A percentile compares a stretch with the other conserved stretches of the same genome.
These are phyloP conservation scores for Pilasporangium apinafurcum DNA, from an alignment of 352 stramenopile genomes.

Conservation along the genomic window DNA sequence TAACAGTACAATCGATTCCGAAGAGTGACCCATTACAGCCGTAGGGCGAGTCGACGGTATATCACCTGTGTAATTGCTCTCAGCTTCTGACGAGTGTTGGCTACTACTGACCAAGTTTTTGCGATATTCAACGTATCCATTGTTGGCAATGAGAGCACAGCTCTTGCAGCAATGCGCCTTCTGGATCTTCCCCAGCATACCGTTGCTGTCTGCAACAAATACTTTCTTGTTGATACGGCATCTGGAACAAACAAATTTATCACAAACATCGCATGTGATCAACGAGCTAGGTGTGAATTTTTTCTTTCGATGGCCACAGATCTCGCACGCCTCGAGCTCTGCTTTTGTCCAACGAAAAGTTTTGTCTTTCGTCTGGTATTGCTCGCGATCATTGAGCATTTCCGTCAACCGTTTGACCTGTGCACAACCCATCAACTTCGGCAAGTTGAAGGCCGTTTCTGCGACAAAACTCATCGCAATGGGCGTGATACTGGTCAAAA, in stretches of 20 bases:
- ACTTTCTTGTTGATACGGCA: conserved; percentile 37
- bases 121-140: too few species aligned
- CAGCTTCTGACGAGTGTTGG: too few species aligned
- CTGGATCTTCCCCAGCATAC: conserved; percentile 33
- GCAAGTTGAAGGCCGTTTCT: conserved; percentile 38
- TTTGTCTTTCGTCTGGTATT: conserved; percentile 8
- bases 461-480: conserved; percentile 32
- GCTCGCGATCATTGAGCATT: conserved; percentile 29
- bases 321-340: conserved; percentile 20
- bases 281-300: conserved; percentile 21
- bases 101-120: too few species aligned
- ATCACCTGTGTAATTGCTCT: too few species aligned
- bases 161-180: conserved; percentile 31
- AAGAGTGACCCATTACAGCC: too few species aligned
- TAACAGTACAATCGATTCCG: too few species aligned
- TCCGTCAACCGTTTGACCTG: conserved; percentile 49
- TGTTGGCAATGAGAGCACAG: conserved; percentile 31
- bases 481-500: conserved; percentile 26
- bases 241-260: conserved; percentile 32
- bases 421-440: conserved; percentile 35
- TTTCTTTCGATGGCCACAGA: conserved; percentile 23
- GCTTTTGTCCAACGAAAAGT: too few species aligned
- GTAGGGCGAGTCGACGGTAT: too few species aligned
- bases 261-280: conserved; percentile 38
- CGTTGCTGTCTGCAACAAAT: conserved; percentile 38